These are phyloP conservation scores for Hyaloscypha variabilis DNA, from an alignment of 495 filamentous ascomycete genomes.

Conservation along the genomic window DNA sequence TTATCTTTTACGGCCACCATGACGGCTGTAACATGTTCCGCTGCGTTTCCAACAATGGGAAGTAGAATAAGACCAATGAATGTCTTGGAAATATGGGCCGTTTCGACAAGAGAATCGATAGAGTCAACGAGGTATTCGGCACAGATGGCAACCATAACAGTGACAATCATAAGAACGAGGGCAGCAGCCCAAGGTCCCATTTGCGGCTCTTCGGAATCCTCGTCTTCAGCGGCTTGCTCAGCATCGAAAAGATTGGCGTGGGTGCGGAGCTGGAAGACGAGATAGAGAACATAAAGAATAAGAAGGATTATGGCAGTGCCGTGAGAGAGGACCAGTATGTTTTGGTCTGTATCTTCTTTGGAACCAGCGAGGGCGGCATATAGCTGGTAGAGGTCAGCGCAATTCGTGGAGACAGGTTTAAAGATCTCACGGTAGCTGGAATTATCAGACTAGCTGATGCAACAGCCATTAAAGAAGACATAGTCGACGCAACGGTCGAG, in stretches of 20 bases:
- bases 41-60: slow-evolving; percentile 96
- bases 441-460: slow-evolving; percentile 91
- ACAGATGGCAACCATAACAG: slow-evolving; percentile 83
- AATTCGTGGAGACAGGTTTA: slow-evolving; percentile 41
- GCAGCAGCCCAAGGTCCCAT: slow-evolving; percentile 73
- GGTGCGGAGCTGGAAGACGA: slow-evolving; percentile 85
- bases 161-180: slow-evolving; percentile 73
- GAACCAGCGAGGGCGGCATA: slow-evolving; percentile 28
- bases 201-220: slow-evolving; percentile 53
- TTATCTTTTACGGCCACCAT: slow-evolving; percentile 93
- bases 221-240: slow-evolving; percentile 43
- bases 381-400: slow-evolving; percentile 24
- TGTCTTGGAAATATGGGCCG: slow-evolving; percentile 86
- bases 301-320: slow-evolving; percentile 90
- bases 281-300: slow-evolving; percentile 85
- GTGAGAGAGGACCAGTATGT: slow-evolving; percentile 83
- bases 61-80: slow-evolving; percentile 96
- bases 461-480: slow-evolving; percentile 94
- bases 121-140: slow-evolving; percentile 93
- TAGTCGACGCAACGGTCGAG: slow-evolving; percentile 86
- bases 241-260: slow-evolving; percentile 82
- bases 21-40: slow-evolving; percentile 94
- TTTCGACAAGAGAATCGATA: slow-evolving; percentile 85
- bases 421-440: slow-evolving; percentile 74
- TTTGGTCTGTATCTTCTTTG: slow-evolving; percentile 49